Evolutionary conservation across 345 rosid genomes (phyloP), one percentile per base, ranked within the genome.

Genomic region (Euphorbia tirucalli): DNA sequence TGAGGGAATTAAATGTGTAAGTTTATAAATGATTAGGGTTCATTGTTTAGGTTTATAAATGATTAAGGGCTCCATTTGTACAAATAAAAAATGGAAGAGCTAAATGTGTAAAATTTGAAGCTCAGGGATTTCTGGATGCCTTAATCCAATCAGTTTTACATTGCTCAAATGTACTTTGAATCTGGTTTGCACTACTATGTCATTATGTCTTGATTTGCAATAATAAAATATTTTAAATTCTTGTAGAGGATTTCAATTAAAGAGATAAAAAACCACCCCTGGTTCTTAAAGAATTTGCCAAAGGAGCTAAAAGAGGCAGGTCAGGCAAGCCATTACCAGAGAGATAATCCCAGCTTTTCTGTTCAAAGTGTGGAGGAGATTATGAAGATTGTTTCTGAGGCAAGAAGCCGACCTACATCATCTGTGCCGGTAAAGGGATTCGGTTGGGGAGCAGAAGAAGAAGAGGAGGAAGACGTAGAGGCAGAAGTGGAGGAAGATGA

Each of bases 281-380:
- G 99, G 99, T 95, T 88, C 82, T 70, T 95, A 69, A 92, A 92
- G 93, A 95, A 90, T 80, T 84, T 95, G 71, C 99, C 99, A 0
- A 86, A 83, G 82, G 99, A 95, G 80, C 89, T 92, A 57, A 82
- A 81, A 3, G 99, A 95, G 44, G 41, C 96, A 65, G 80, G 96
- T 52, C 97, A 92, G 81, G 89, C 91, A n/a, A 74, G 78, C 8
- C 88, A 89, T 75, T 88, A 89, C 80, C 89, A 78, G 79, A 86
- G 93, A 72, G 96, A 88, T 68, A 81, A 83, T 69, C 89, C 89
- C 10, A 86, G 91, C 80, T 95, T 77, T 73, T 90, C 91, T 56
- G 80, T 76, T 69, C 99, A 95, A 76, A 95, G 85, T 37, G 86
- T 81, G 66, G 97, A 90, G 10, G 97, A 92, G 70, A 90, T 95